Evolutionary conservation across 139 green algal species (phyloP), one percentile per base, ranked within the genome.

Genomic region (Closterium sp.): DNA sequence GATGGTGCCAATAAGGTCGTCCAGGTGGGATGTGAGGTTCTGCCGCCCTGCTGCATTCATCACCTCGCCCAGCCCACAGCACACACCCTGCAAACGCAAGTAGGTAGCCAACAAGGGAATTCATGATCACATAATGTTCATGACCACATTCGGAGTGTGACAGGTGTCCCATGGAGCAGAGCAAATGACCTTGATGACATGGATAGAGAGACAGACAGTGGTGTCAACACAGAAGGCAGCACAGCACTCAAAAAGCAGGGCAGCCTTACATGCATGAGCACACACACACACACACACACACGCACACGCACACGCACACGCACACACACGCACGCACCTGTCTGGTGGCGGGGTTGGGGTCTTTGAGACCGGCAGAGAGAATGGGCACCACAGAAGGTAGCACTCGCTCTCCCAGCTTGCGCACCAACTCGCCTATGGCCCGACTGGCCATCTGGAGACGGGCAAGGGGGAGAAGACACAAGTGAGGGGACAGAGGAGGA

Each of bases 341-440:
- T 28, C 91, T 89, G 10, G 92, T 95, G 45, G 86, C 85, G 85
- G 87, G 2, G 94, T 94, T 89, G 28, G 29, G 31, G 85, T 91
- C 87, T 17, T 91, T 42, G 86, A 98, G 95, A 0, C 89, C 92
- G 0, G 13, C 29, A 31, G 73, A 30, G 89, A 99, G 95, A 79
- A 99, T 99, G 88, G 98, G 98, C 11, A 99, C 92, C 93, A 99
- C 97, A 42, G 97, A 93, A 10, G 91, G 73, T 88, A 99, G 95
- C 88, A 99, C 96, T 84, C 98, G 96, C 88, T 99, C 98, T 28
- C 98, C 98, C 96, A 99, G 97, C 96, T 99, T 99, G 50, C 96
- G 95, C 22, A 99, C 98, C 31, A 99, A 96, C 96, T 99, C 98
- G 4, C 98, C 98, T 79, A 99, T 95, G 92, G 96, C 98, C 21